Evolutionary conservation across 2,329 filamentous ascomycete genomes (phyloP).

Genomic region (Neurospora sp.): DNA sequence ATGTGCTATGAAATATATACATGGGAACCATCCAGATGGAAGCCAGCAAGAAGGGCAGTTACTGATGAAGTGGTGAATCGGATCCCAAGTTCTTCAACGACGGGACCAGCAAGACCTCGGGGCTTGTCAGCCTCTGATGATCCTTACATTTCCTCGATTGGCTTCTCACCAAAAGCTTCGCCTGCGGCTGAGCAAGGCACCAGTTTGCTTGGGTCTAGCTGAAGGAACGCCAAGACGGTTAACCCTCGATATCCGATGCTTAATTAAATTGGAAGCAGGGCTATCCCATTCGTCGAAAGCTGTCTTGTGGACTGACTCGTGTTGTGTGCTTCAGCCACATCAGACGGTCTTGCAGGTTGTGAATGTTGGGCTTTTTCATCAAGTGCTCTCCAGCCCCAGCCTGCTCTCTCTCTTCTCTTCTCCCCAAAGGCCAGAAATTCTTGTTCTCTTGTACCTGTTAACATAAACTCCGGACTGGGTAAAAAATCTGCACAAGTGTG

Average conservation of each 20-base stretch:
- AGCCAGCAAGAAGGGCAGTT: background rate
- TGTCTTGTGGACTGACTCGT: background rate
- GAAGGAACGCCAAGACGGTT: background rate
- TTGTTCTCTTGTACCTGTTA: background rate
- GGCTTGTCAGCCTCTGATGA: background rate
- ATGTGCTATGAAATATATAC: background rate
- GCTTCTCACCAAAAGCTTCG: background rate
- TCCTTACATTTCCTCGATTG: background rate
- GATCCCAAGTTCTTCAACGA: background rate
- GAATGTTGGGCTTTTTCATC: background rate
- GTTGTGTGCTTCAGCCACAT: background rate
- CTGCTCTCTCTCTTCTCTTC: background rate
- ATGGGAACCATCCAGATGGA: background rate
- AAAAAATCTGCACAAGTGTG: background rate
- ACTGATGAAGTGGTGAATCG: too few relatives aligned
- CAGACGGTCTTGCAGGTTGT: background rate
- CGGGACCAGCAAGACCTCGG: background rate
- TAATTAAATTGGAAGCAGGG: background rate
- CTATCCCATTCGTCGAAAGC: background rate
- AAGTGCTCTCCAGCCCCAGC: background rate
- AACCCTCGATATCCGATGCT: background rate
- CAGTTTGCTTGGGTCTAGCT: background rate
- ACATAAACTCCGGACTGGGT: background rate
- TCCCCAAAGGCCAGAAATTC: background rate
- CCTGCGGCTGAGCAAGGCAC: background rate